Percentiles rank a stretch among this genome's conserved stretches.
phyloP scores from a whole-genome alignment of 225 moss, liverwort and hornwort species.

The Lunularia cruciata region DNA sequence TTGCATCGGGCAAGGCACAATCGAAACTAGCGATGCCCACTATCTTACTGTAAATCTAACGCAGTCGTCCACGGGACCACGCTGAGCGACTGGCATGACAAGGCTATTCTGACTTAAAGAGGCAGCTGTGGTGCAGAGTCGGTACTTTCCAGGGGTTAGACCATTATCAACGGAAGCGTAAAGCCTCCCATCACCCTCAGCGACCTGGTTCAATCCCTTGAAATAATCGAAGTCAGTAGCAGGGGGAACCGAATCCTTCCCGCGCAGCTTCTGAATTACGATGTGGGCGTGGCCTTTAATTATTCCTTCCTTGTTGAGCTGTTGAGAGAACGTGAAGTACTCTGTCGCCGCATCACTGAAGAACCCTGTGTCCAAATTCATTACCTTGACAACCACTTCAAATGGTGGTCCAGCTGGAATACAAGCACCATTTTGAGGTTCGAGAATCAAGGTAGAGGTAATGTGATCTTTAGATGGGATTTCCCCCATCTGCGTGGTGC shows the following conservation, averaged over 20 bases:
- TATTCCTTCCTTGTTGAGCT: slow-evolving; percentile 11
- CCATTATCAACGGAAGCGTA: neutral
- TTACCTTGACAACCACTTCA: neutral
- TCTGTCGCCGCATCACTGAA: slow-evolving; percentile 13
- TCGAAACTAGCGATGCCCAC: neutral
- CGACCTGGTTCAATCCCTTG: slow-evolving; percentile 2
- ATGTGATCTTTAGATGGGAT: slow-evolving; percentile 1
- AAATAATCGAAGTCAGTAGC: slow-evolving; percentile 4
- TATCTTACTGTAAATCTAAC: slow-evolving; percentile 9
- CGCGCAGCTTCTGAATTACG: slow-evolving; percentile 1
- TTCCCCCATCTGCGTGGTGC: slow-evolving; percentile 20
- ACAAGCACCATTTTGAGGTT: neutral
- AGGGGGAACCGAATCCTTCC: neutral
- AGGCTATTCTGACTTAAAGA: slow-evolving; percentile 19
- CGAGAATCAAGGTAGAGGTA: slow-evolving; percentile 10
- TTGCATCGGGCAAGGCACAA: too few species aligned
- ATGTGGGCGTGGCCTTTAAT: slow-evolving; percentile 17
- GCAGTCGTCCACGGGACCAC: slow-evolving; percentile 18
- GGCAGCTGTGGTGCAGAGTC: slow-evolving; percentile 10
- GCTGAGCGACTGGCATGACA: slow-evolving; percentile 21
- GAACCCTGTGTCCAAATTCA: slow-evolving; percentile 14
- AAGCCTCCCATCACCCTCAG: neutral
- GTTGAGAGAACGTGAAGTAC: slow-evolving; percentile 20
- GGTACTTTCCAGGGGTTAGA: neutral
- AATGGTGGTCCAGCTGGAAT: neutral